These are phyloP conservation scores for Takakia lepidozioides DNA, from an alignment of 225 moss, liverwort and hornwort genomes.

Conservation along the genomic window DNA sequence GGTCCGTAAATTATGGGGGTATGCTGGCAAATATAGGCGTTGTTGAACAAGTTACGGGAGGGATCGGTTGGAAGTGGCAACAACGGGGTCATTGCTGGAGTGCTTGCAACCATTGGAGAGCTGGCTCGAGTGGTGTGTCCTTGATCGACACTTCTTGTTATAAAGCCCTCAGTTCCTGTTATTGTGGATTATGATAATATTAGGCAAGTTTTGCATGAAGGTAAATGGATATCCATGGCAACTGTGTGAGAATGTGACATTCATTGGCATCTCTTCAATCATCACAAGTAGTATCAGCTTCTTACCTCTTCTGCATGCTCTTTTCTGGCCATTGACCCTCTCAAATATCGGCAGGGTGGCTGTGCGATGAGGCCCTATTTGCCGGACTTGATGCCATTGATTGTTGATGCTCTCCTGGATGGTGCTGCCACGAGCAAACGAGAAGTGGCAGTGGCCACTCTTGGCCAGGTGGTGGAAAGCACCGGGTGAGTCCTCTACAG, in stretches of 20 bases:
- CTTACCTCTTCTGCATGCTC: no score
- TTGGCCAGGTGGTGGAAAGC: slow-evolving; percentile 94
- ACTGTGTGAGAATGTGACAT: no score
- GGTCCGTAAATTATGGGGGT: no score
- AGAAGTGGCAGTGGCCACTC: slow-evolving; percentile 90
- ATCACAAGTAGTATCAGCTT: no score
- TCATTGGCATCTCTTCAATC: no score
- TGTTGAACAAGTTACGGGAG: slow-evolving; percentile 76
- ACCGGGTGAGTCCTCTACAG: slow-evolving; percentile 74
- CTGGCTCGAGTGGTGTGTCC: slow-evolving; percentile 85
- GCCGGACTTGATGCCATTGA: slow-evolving; percentile 64
- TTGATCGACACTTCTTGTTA: not conserved
- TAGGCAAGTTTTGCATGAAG: no score
- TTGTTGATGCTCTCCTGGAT: slow-evolving; percentile 91
- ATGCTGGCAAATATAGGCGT: slow-evolving; percentile 58
- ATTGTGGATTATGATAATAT: no score
- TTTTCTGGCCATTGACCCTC: no score
- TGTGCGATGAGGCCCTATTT: slow-evolving; percentile 69
- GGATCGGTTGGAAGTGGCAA: slow-evolving; percentile 78
- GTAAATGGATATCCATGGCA: no score
- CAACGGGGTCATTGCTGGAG: slow-evolving; percentile 88
- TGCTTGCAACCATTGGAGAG: slow-evolving; percentile 92
- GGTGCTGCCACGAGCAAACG: slow-evolving; percentile 81
- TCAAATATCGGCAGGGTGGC: slow-evolving; percentile 95
- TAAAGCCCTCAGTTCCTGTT: no score